Evolutionary conservation across 371 early-diverging fungal species (phyloP).

Genomic region (Nematocida minor): DNA sequence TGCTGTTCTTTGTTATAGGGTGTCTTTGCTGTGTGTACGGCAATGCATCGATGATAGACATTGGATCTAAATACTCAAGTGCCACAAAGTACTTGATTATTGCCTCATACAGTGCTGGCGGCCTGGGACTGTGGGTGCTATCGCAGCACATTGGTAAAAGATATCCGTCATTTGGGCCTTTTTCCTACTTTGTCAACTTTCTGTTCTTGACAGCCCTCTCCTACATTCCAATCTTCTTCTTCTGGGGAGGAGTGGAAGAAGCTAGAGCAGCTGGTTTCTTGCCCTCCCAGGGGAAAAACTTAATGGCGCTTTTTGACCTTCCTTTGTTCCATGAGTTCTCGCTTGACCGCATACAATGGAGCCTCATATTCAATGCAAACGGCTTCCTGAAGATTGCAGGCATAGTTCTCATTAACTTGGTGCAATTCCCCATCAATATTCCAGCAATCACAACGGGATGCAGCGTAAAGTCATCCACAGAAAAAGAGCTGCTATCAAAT

Average conservation of each 20-base stretch:
- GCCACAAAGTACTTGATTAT: background rate
- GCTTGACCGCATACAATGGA: background rate
- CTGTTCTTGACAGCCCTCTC: background rate
- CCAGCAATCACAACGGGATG: conserved; percentile 21
- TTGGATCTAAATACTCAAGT: background rate
- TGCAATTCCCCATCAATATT: conserved; percentile 35
- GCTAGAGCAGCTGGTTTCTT: background rate
- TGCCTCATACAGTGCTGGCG: background rate
- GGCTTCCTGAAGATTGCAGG: background rate
- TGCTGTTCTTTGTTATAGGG: conserved; percentile 37
- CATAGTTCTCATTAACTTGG: conserved; percentile 5
- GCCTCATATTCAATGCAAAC: background rate
- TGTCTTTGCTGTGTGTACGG: conserved; percentile 10
- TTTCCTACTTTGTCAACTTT: background rate
- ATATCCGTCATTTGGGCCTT: background rate
- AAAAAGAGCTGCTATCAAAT: conserved; percentile 32
- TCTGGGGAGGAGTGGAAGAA: background rate
- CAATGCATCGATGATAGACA: background rate
- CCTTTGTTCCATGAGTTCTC: background rate
- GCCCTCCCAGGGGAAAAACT: background rate
- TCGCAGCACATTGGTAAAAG: background rate
- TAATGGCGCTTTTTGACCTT: background rate
- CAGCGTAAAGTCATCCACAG: background rate
- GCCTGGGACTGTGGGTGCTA: background rate
- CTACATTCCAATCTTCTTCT: background rate